phyloP scores from a whole-genome alignment of 2,329 filamentous ascomycete species.

The Chaetomium olivaceum region DNA sequence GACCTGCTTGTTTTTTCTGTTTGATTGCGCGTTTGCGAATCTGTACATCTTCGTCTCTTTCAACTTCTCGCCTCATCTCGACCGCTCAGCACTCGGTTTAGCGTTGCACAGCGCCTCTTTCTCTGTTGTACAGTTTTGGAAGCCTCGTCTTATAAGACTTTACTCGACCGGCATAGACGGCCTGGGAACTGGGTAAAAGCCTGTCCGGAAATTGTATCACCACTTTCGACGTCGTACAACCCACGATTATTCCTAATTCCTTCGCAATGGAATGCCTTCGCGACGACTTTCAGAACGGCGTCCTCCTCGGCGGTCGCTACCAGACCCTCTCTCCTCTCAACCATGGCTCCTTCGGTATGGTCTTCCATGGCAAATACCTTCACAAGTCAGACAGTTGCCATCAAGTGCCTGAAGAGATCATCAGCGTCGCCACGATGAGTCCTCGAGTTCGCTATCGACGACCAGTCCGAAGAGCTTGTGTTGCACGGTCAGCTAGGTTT shows the following conservation, averaged over 20 bases:
- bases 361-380: constrained; percentile 83
- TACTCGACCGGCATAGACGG: constrained; percentile 32
- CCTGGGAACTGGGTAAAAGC: constrained; percentile 26
- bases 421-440: constrained; percentile 60
- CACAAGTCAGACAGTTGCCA: constrained; percentile 79
- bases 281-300: constrained; percentile 75
- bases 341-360: constrained; percentile 98
- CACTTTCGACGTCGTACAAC: constrained; percentile 27
- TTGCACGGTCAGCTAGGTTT: constrained; percentile 77
- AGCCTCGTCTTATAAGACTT: constrained; percentile 30
- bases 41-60: constrained; percentile 36
- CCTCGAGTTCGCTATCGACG: constrained; percentile 72
- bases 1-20: constrained; percentile 39
- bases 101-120: constrained; percentile 19
- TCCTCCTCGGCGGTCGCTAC: constrained; percentile 85
- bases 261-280: constrained; percentile 77
- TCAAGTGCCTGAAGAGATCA: constrained; percentile 90
- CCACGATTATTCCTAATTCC: constrained; percentile 34
- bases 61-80: constrained; percentile 30
- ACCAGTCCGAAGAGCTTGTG: constrained; percentile 76
- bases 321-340: constrained; percentile 92
- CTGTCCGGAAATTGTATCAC: constrained; percentile 30
- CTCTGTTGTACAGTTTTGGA: constrained; percentile 30
- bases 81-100: constrained; percentile 14
- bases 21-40: constrained; percentile 29